Conservation (phyloP, 2,329 filamentous ascomycete species). For the Xenosphaeropsis pyriputrescens region DNA sequence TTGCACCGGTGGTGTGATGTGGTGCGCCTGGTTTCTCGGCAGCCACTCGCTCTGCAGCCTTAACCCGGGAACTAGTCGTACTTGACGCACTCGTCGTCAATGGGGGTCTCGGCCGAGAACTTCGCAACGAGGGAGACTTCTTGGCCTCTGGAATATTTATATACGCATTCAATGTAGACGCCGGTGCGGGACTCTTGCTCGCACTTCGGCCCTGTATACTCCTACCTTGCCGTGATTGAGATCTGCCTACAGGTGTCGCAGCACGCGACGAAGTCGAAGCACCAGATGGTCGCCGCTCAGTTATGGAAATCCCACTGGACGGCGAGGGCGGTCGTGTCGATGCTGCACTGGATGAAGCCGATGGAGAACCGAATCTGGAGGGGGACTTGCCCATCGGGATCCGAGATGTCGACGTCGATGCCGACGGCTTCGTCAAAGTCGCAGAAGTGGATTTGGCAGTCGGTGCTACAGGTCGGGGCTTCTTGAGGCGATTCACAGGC, state of each 20-base stretch:
- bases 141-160: constrained; percentile 57
- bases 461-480: neutral
- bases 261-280: too few species aligned
- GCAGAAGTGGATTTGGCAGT: too few species aligned
- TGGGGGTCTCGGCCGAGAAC: constrained; percentile 67
- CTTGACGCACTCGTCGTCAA: constrained; percentile 60
- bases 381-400: too few species aligned
- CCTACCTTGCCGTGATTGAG: constrained; percentile 10
- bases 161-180: constrained; percentile 55
- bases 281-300: too few species aligned
- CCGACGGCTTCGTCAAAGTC: too few species aligned
- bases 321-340: constrained; percentile 39
- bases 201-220: constrained; percentile 6
- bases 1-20: constrained; percentile 10
- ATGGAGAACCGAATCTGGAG: constrained; percentile 20
- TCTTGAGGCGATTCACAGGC: constrained; percentile 12
- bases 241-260: constrained; percentile 18
- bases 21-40: constrained; percentile 4
- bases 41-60: too few species aligned
- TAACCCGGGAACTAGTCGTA: constrained; percentile 29
- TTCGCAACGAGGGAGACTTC: constrained; percentile 65
- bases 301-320: too few species aligned
- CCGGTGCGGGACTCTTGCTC: constrained; percentile 17
- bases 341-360: constrained; percentile 29
- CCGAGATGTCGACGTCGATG: too few species aligned